Conservation (phyloP, 306 rosid genomes). For the Corylus americana region DNA sequence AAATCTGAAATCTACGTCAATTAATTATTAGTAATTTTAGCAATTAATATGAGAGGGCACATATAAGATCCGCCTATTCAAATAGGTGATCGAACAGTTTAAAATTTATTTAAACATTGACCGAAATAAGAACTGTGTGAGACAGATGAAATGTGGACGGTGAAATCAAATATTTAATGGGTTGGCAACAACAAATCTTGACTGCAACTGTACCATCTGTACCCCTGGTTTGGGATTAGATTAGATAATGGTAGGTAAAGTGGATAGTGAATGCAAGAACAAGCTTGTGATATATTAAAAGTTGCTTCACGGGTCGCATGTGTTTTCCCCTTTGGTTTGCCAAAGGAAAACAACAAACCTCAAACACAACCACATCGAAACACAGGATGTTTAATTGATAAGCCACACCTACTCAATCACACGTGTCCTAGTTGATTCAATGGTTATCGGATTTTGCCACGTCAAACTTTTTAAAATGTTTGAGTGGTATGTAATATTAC, state of each 20-base stretch:
- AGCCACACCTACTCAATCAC: constrained; percentile 44
- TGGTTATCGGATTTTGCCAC: no score
- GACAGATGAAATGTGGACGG: no score
- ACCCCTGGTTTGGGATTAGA: neutral
- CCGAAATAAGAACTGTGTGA: no score
- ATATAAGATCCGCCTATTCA: no score
- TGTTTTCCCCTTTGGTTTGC: constrained; percentile 21
- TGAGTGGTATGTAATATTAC: no score
- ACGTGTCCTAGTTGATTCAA: constrained; percentile 32
- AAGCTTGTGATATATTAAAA: constrained; percentile 29
- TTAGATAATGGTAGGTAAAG: constrained; percentile 12
- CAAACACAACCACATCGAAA: constrained; percentile 11
- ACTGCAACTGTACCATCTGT: constrained; percentile 41
- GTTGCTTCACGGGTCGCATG: constrained; percentile 55
- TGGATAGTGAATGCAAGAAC: neutral
- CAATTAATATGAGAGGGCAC: no score
- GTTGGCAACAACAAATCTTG: constrained; percentile 34
- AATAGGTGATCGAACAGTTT: no score
- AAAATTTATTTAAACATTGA: no score
- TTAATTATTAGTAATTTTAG: no score
- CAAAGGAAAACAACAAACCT: constrained; percentile 36
- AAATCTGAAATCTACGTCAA: no score
- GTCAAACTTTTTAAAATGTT: no score
- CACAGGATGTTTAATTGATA: constrained; percentile 41
- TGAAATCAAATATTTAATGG: neutral